Percentiles rank a stretch among this genome's conserved stretches.
phyloP scores from a whole-genome alignment of 1,284 basidiomycete species.

The Marasmius fiardii region DNA sequence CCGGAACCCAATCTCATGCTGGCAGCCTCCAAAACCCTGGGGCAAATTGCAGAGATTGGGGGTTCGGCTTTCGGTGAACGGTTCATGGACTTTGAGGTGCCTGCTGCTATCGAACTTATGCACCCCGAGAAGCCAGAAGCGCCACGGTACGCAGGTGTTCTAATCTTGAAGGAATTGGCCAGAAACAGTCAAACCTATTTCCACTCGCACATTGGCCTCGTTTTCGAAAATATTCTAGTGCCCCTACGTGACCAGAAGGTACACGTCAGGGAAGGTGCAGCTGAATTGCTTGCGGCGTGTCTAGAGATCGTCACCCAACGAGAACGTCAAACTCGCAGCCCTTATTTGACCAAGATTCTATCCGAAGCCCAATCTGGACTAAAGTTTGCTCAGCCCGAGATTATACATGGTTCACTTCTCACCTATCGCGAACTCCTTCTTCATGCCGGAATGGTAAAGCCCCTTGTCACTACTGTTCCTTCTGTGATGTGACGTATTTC shows the following conservation, averaged over 20 bases:
- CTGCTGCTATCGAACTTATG: constrained; percentile 76
- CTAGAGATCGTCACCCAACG: constrained; percentile 79
- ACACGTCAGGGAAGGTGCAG: constrained; percentile 87
- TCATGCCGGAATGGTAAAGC: constrained; percentile 87
- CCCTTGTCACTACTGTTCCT: neutral
- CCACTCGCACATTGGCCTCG: constrained; percentile 80
- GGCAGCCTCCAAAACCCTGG: constrained; percentile 82
- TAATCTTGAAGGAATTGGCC: constrained; percentile 90
- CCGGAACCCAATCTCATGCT: constrained; percentile 87
- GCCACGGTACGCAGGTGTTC: constrained; percentile 79
- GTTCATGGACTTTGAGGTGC: constrained; percentile 86
- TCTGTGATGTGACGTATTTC: constrained; percentile 6
- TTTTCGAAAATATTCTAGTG: constrained; percentile 89
- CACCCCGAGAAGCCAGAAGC: constrained; percentile 75
- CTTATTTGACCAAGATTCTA: constrained; percentile 76
- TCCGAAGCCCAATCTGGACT: constrained; percentile 89
- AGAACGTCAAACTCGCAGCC: constrained; percentile 64
- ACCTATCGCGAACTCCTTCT: constrained; percentile 91
- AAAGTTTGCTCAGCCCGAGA: constrained; percentile 77
- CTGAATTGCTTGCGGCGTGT: constrained; percentile 87
- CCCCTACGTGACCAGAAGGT: constrained; percentile 83
- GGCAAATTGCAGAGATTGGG: constrained; percentile 78
- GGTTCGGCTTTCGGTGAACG: constrained; percentile 81
- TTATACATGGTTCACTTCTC: constrained; percentile 91
- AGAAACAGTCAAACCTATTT: constrained; percentile 84